These are phyloP conservation scores for Colletotrichum lupini DNA, from an alignment of 2,329 filamentous ascomycete species.

Conservation along the genomic window DNA sequence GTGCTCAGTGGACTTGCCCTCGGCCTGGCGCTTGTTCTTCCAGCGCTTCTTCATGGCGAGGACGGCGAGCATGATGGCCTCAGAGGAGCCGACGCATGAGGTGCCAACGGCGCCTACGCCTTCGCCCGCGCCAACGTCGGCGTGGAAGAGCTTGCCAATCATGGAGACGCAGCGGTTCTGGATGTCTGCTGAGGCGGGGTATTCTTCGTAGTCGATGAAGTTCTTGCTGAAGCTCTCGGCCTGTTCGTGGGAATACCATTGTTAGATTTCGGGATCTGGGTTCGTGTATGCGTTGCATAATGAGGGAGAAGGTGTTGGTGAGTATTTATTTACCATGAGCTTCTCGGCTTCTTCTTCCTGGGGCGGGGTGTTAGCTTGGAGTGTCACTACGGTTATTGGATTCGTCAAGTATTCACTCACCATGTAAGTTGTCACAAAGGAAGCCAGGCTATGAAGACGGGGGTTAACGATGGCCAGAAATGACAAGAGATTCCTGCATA, in stretches of 20 bases:
- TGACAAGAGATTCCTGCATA: no score
- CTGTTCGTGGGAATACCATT: background rate
- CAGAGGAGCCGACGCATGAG: conserved; percentile 88
- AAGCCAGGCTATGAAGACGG: conserved; percentile 73
- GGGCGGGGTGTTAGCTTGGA: conserved; percentile 22
- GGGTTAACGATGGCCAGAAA: background rate
- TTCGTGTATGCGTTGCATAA: background rate
- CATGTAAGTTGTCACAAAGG: conserved; percentile 98
- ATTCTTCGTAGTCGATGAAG: conserved; percentile 92
- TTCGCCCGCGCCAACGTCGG: conserved; percentile 65
- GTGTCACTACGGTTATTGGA: background rate
- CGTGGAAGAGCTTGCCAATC: conserved; percentile 91
- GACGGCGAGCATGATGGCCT: conserved; percentile 85
- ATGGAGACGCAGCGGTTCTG: conserved; percentile 93
- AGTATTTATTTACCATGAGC: conserved; percentile 72
- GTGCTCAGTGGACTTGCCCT: conserved; percentile 80
- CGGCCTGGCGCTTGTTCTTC: conserved; percentile 86
- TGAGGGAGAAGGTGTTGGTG: background rate
- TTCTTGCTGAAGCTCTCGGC: conserved; percentile 91
- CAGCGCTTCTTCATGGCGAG: conserved; percentile 96
- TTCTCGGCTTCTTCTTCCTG: conserved; percentile 95
- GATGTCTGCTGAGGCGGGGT: conserved; percentile 83
- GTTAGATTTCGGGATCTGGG: background rate
- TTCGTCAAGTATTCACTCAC: conserved; percentile 54
- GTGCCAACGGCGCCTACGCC: conserved; percentile 81